phyloP scores from a whole-genome alignment of 2,329 filamentous ascomycete genomes.

The Colletotrichum sansevieriae region DNA sequence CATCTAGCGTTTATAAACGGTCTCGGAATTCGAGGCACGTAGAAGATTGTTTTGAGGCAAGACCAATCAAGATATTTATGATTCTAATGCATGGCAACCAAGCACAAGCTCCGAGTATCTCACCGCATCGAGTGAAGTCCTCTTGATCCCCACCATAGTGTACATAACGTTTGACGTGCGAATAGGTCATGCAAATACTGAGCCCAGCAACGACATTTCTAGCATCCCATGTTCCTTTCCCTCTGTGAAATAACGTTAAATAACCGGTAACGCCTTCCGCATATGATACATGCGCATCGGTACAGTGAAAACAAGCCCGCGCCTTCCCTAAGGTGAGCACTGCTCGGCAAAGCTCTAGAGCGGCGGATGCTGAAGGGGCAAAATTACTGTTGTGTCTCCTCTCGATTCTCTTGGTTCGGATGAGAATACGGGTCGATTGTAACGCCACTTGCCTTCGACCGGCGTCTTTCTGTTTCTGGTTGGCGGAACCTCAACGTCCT shows the following conservation, averaged over 20 bases:
- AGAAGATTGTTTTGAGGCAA: slow-evolving; percentile 12
- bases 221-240: not conserved
- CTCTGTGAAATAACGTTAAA: not conserved
- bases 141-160: not conserved
- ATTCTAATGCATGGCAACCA: not conserved
- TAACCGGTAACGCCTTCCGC: slow-evolving; percentile 21
- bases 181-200: not conserved
- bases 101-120: not conserved
- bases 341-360: not conserved
- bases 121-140: not conserved
- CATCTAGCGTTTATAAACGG: slow-evolving; percentile 24
- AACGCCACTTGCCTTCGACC: not conserved
- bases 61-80: slow-evolving; percentile 19
- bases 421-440: not conserved
- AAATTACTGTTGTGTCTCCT: not conserved
- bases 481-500: slow-evolving; percentile 6
- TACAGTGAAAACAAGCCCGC: not conserved
- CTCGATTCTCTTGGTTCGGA: not conserved
- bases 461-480: not conserved
- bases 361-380: not conserved
- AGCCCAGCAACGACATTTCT: not conserved
- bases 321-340: not conserved
- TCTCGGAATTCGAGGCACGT: slow-evolving; percentile 9
- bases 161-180: not conserved
- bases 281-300: slow-evolving; percentile 13